A percentile compares a stretch with the other conserved stretches of the same genome.
phyloP scores from a whole-genome alignment of 208 protist species.

The Trypanosomatidae sp. region DNA sequence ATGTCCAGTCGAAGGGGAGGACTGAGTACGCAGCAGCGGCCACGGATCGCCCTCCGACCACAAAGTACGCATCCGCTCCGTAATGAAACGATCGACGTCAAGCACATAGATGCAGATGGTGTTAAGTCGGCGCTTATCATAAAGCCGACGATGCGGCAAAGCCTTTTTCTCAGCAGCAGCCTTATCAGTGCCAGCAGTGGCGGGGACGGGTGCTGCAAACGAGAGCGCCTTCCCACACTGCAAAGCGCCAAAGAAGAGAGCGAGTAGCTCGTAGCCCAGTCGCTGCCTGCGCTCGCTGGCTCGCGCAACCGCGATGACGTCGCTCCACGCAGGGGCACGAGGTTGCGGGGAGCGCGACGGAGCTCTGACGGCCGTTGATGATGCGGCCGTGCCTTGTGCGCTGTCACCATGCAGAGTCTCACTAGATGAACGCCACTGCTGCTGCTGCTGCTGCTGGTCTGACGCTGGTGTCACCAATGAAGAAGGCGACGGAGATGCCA shows the following conservation, averaged over 20 bases:
- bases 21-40: not conserved
- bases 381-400: not conserved
- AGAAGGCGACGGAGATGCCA: not conserved
- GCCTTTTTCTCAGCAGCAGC: not conserved
- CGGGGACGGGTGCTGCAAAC: conserved; percentile 9
- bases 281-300: conserved; percentile 42
- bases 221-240: conserved; percentile 12
- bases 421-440: not conserved
- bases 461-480: not conserved
- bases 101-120: conserved; percentile 1
- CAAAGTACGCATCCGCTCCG: conserved; percentile 6
- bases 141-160: not conserved
- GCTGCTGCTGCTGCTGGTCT: not conserved
- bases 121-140: not conserved
- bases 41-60: not conserved
- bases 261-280: conserved; percentile 49
- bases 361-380: not conserved
- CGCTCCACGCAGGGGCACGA: conserved; percentile 16
- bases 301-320: conserved; percentile 33
- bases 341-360: not conserved
- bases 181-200: not conserved
- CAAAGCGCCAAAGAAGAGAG: conserved; percentile 20
- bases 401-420: not conserved
- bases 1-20: not conserved
- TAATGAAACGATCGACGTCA: conserved; percentile 43